Percentiles rank a stretch among this genome's conserved stretches.
These are phyloP conservation scores for Candida oleophila DNA, from an alignment of 805 yeast genomes.

Conservation along the genomic window DNA sequence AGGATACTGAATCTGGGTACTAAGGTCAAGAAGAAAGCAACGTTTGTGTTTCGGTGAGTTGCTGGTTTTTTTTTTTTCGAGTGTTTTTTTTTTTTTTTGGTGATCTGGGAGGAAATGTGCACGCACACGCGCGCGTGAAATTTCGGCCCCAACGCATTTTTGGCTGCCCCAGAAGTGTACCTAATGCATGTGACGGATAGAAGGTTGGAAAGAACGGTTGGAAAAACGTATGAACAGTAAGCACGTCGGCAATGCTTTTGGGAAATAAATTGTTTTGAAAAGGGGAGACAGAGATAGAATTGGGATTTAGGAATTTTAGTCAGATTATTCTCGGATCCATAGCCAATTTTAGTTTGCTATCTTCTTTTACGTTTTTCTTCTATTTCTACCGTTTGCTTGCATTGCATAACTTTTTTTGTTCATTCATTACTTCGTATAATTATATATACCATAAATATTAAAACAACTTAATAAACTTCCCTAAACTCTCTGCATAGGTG, in stretches of 20 bases:
- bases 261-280: too few species aligned
- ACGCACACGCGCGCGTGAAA: background rate
- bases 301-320: too few species aligned
- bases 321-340: background rate
- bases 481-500: background rate
- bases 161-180: background rate
- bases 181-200: background rate
- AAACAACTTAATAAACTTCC: background rate
- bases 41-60: background rate
- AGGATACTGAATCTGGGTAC: background rate
- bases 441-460: background rate
- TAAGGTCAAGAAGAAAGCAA: background rate
- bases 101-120: background rate
- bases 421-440: background rate
- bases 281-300: too few species aligned
- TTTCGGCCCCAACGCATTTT: too few species aligned
- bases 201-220: background rate
- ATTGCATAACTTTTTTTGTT: too few species aligned
- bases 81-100: background rate
- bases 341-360: too few species aligned
- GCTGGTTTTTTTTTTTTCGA: background rate
- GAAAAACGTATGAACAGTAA: too few species aligned
- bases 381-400: too few species aligned
- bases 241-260: too few species aligned
- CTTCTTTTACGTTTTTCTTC: too few species aligned